Evolutionary conservation across 2,329 filamentous ascomycete species (phyloP).

Genomic region (Coniochaeta sp.): DNA sequence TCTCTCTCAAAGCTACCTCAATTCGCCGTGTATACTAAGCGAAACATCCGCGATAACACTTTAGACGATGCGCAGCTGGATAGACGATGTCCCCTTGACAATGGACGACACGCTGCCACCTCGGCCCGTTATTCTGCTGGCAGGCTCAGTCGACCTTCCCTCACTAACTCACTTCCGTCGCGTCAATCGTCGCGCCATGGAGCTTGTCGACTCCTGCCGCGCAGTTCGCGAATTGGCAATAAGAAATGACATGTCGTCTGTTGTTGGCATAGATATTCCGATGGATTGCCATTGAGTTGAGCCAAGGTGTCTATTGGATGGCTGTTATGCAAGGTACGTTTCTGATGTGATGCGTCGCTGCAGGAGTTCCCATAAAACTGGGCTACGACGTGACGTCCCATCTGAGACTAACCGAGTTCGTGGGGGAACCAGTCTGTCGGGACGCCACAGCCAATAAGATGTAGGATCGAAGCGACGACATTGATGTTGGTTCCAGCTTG

Average conservation of each 20-base stretch:
- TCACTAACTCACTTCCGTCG: slow-evolving; percentile 9
- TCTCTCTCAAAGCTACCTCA: no score
- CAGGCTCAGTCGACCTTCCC: slow-evolving; percentile 13
- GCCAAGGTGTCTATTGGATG: no score
- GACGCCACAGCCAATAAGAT: background rate
- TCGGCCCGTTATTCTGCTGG: no score
- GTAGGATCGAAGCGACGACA: background rate
- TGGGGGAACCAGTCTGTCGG: background rate
- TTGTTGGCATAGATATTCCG: no score
- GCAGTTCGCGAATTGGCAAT: no score
- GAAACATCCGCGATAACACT: no score
- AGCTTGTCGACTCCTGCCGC: background rate
- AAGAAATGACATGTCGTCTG: no score
- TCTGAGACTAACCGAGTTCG: background rate
- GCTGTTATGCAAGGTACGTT: background rate
- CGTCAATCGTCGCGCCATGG: slow-evolving; percentile 18
- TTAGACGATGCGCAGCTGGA: no score
- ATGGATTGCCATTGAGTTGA: no score
- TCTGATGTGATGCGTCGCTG: background rate
- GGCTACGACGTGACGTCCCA: background rate
- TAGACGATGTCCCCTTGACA: no score
- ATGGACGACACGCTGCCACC: background rate
- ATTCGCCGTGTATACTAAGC: no score
- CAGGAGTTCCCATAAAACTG: background rate
- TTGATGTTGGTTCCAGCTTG: background rate